Conservation (phyloP, 371 early-diverging fungal species). For the Zychaea mexicana region DNA sequence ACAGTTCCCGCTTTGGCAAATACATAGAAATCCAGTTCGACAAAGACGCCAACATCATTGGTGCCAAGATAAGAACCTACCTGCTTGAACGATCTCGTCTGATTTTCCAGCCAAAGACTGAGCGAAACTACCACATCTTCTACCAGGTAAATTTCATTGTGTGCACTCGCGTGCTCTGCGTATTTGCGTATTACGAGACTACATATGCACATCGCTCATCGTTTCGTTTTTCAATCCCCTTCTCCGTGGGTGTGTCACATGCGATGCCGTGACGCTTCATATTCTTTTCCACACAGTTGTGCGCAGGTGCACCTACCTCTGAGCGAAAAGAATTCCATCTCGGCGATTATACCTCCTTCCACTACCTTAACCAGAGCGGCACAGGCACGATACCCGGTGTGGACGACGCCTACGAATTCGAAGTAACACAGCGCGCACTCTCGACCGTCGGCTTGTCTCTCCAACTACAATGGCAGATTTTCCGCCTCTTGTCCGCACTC, state of each 20-base stretch:
- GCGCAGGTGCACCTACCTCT: constrained; percentile 79
- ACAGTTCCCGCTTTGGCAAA: constrained; percentile 97
- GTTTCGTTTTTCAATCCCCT: neutral
- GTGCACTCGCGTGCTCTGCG: no score
- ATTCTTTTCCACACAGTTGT: constrained; percentile 56
- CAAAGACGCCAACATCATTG: constrained; percentile 76
- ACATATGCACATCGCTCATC: no score
- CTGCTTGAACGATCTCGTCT: constrained; percentile 95
- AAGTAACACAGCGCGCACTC: constrained; percentile 77
- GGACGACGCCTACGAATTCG: constrained; percentile 87
- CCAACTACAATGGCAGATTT: constrained; percentile 81
- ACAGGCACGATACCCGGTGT: constrained; percentile 74
- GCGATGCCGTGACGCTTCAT: no score
- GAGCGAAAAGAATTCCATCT: constrained; percentile 77
- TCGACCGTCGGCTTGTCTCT: constrained; percentile 81
- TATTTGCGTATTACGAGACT: no score
- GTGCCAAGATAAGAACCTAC: constrained; percentile 93
- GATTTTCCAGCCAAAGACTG: constrained; percentile 83
- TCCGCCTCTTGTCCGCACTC: constrained; percentile 81
- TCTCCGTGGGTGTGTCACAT: neutral
- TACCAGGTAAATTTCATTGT: constrained; percentile 70
- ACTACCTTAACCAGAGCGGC: constrained; percentile 84
- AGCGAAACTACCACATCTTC: constrained; percentile 98
- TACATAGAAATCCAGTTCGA: constrained; percentile 90
- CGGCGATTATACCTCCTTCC: constrained; percentile 67